Evolutionary conservation across 805 yeast genomes (phyloP), one percentile per base, ranked within the genome.

Genomic region (Wickerhamiella nectarea): DNA sequence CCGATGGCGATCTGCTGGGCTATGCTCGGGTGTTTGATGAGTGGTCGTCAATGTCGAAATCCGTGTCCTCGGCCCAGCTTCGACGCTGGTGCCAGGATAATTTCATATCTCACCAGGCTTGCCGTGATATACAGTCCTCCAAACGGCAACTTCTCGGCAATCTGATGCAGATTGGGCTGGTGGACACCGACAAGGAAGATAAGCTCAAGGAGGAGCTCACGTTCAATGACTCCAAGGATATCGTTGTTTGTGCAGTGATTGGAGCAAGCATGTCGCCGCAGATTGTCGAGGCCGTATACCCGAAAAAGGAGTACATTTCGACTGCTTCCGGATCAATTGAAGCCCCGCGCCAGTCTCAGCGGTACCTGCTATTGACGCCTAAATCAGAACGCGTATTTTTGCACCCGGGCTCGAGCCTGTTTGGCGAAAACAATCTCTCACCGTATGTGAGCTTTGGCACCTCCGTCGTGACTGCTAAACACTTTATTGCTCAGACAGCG

Each of bases 211-310:
- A 20, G 3, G 45, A 44, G 15, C 31, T 38, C 19, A 18, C 54
- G 3, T 50, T 55, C 17, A 57, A 76, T 50, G 78, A 78, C 56
- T 61, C 74, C 46, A 79, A 80, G 50, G 58, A 61, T 26, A 60
- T 71, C 2, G 64, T 87, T 0, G 51, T 85, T 1, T 68, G 76
- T 18, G 74, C 93, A 0, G 68, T 89, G 1, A 62, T 86, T 15
- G 76, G 94, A 0, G 93, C 94, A 2, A 71, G 95, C 0, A 74
- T 78, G 52, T 82, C 80, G 54, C 97, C 97, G 0, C 80, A 81
- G 44, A 66, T 85, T 26, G 87, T 91, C 0, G 69, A 84, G 48
- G 82, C 85, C 3, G 85, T 80, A 53, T 64, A 75, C 17, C 96
- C 97, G 0, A 86, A 84, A 48, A 75, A 87, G 3, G 83, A 81